Percentiles rank a stretch among this genome's conserved stretches.
These are phyloP conservation scores for Aureobasidium namibiae DNA, from an alignment of 2,329 filamentous ascomycete genomes.

Conservation along the genomic window DNA sequence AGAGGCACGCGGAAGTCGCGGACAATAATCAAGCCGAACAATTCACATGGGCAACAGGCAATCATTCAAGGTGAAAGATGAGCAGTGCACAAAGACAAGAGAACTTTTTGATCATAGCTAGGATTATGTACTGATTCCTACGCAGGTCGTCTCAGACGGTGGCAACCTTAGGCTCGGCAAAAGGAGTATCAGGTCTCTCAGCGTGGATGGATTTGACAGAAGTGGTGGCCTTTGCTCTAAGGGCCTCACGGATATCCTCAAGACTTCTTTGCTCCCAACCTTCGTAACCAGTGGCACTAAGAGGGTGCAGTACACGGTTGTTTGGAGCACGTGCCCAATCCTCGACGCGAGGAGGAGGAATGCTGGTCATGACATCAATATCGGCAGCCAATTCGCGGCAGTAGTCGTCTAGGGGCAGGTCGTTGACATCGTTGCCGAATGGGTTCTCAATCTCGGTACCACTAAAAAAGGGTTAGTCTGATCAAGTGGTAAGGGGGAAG, in stretches of 20 bases:
- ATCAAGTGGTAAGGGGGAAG: slow-evolving; percentile 15
- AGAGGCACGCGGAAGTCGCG: no score
- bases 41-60: no score
- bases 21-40: no score
- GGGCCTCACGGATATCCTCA: slow-evolving; percentile 35
- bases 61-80: no score
- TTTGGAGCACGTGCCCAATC: slow-evolving; percentile 43
- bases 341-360: slow-evolving; percentile 41
- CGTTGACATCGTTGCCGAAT: slow-evolving; percentile 77
- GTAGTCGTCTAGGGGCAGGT: slow-evolving; percentile 67
- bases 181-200: slow-evolving; percentile 17
- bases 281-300: slow-evolving; percentile 36
- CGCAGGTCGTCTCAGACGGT: neutral
- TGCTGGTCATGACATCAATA: slow-evolving; percentile 62
- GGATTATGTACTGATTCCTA: neutral
- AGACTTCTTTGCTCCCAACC: slow-evolving; percentile 30
- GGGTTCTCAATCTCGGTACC: slow-evolving; percentile 79
- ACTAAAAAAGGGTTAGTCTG: slow-evolving; percentile 38
- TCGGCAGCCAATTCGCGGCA: slow-evolving; percentile 68
- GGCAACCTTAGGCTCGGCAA: slow-evolving; percentile 1
- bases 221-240: slow-evolving; percentile 32
- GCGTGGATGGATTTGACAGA: slow-evolving; percentile 21
- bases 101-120: slow-evolving; percentile 2
- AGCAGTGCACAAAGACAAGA: neutral
- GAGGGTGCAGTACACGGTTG: slow-evolving; percentile 51